Evolutionary conservation across 2,329 filamentous ascomycete species (phyloP), one percentile per base, ranked within the genome.

Genomic region (Sclerotiophoma versabilis): DNA sequence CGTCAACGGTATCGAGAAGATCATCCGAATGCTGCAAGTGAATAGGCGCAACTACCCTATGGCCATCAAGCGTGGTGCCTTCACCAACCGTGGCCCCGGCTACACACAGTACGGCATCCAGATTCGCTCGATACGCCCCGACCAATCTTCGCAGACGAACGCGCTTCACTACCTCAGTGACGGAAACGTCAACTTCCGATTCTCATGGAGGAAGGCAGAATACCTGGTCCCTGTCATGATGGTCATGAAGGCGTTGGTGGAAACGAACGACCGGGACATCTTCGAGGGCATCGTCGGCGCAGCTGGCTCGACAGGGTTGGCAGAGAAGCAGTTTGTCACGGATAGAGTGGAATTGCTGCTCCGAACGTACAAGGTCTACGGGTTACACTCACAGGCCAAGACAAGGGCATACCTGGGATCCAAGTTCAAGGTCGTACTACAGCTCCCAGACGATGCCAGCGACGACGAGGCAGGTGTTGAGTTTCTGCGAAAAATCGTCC

Each of bases 131-230:
- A 92, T 97, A 49, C 87, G 95, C 54, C 93, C 93, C n/a, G 95
- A 99, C 76, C 92, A 99, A 78, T 97, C 93, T 8, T 97, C 93
- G 25, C 93, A 98, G 76, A 98, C 93, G 30, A 99, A 98, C 70
- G 92, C 96, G 27, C 83, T 99, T 42, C 95, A 99, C 77, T 99
- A 98, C 75, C 84, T 99, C 51, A 92, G 84, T 66, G 95, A 99
- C 73, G 95, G 95, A 61, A 98, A 97, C 75, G 88, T 98, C 67
- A 98, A 92, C 0, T 96, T 99, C 77, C 85, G 95, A 51, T 99
- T 99, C 77, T 97, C 93, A 6, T 99, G 93, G 93, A 85, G 93
- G 64, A 99, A 99, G 78, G 92, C 92, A 65, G 95, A 99, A 76
- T 99, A 92, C 70, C 85, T 99, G n/a, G 85, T 99, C 2, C 95